Evolutionary conservation across 768 basidiomycete species (phyloP).

Genomic region (Pleurotus giganteus): DNA sequence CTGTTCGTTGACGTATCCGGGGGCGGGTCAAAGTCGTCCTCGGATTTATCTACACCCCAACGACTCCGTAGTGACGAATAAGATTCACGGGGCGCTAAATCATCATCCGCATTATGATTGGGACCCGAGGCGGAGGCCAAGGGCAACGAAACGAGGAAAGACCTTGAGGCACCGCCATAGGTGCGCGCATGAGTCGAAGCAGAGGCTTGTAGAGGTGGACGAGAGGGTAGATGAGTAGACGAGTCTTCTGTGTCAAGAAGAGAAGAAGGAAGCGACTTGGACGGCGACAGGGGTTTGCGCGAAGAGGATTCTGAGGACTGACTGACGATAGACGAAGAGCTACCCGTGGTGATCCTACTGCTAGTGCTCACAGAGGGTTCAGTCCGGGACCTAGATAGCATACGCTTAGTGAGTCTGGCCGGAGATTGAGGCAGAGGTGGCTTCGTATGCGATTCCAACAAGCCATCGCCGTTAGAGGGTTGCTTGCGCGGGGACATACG

Average conservation of each 20-base stretch:
- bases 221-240: slow-evolving; percentile 18
- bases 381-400: slow-evolving; percentile 69
- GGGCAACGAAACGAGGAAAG: slow-evolving; percentile 69
- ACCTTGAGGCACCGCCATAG: slow-evolving; percentile 77
- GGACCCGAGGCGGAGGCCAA: slow-evolving; percentile 23
- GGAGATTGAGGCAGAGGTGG: slow-evolving; percentile 29
- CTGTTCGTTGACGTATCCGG: slow-evolving; percentile 20
- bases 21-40: slow-evolving; percentile 57
- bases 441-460: slow-evolving; percentile 8
- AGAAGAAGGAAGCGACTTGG: slow-evolving; percentile 17
- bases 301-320: slow-evolving; percentile 15
- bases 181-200: slow-evolving; percentile 49
- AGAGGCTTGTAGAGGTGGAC: slow-evolving; percentile 23
- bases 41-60: slow-evolving; percentile 80
- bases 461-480: background rate
- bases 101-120: slow-evolving; percentile 45
- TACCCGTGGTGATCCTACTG: background rate
- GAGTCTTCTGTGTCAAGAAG: slow-evolving; percentile 21
- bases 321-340: slow-evolving; percentile 10
- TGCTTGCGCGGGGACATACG: background rate
- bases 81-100: slow-evolving; percentile 60
- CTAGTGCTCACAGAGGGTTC: slow-evolving; percentile 46
- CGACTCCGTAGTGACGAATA: slow-evolving; percentile 72
- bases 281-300: background rate
- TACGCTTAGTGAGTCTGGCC: slow-evolving; percentile 58